Evolutionary conservation across 345 rosid genomes (phyloP).

Genomic region (Garcia nutans): DNA sequence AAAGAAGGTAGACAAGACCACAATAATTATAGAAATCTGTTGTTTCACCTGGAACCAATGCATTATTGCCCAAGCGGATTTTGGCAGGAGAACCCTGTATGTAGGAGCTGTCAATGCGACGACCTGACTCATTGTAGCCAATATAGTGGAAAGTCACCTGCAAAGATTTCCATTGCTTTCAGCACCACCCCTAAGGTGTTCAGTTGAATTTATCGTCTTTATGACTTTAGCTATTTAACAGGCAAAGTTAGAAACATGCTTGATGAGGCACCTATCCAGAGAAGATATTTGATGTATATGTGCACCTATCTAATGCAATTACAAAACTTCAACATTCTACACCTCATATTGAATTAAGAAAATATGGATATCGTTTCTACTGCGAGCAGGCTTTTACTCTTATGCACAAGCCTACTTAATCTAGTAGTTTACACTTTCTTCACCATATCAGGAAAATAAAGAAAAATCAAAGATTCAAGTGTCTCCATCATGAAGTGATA

Average conservation of each 20-base stretch:
- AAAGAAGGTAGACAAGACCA: background rate
- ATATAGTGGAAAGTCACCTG: slow-evolving; percentile 83
- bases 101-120: slow-evolving; percentile 90
- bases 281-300: background rate
- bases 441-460: background rate
- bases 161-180: slow-evolving; percentile 15
- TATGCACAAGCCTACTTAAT: background rate
- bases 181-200: background rate
- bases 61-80: slow-evolving; percentile 84
- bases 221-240: background rate
- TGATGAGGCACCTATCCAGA: too few relatives aligned
- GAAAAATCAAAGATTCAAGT: background rate
- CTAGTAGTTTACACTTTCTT: background rate
- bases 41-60: slow-evolving; percentile 77
- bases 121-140: slow-evolving; percentile 91
- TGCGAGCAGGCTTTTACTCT: too few relatives aligned
- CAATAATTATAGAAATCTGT: background rate
- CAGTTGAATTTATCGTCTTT: background rate
- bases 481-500: background rate
- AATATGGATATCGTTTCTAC: too few relatives aligned
- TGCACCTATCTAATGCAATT: background rate
- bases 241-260: too few relatives aligned
- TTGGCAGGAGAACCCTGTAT: slow-evolving; percentile 83
- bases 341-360: background rate
- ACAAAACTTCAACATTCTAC: background rate